Evolutionary conservation across 805 yeast genomes (phyloP), one percentile per base, ranked within the genome.

Genomic region (Cyberlindnera xylosilytica): DNA sequence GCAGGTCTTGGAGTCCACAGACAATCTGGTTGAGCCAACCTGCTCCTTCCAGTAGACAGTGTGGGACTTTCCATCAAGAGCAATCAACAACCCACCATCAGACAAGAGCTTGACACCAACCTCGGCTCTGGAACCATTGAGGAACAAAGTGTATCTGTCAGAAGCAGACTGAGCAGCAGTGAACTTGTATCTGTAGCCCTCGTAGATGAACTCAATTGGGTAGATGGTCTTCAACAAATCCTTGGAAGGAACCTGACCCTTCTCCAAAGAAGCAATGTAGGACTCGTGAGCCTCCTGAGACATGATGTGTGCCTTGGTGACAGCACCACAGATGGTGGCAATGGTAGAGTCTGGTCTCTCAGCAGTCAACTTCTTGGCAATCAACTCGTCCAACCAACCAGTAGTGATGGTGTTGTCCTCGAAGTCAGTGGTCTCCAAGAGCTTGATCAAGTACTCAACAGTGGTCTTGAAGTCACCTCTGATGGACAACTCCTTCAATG

Each of bases 381-480:
- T 93, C 59, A 93, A 78, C 67, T 91, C 98, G 66, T 93, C 99
- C 60, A 93, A 79, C 99, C 99, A 93, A 43, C 98, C 98, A 45
- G 99, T 93, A 45, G 99, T 93, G 59, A 93, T 91, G 37, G 93
- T 91, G 67, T 93, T 95, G 45, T 84, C 89, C 69, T 89, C 97
- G 57, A 93, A 93, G 62, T 86, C 99, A 42, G 96, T 93, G 19
- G 99, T 90, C 70, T 93, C 98, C 58, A 93, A 75, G 54, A 93
- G 76, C 65, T 91, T 91, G 68, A 95, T 93, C 60, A 93, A 77
- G 62, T 93, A 93, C 69, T 93, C 99, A 51, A 91, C 97, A 13
- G 99, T 93, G 23, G 99, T 93, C 68, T 96, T 80, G 75, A 93
- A 93, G 60, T 93, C 99, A 77, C 99, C 99, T 67, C 99, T 82